Percentiles rank a stretch among this genome's conserved stretches.
Evolutionary conservation across 2,329 filamentous ascomycete genomes (phyloP).

Genomic region (Colletotrichum melonis): DNA sequence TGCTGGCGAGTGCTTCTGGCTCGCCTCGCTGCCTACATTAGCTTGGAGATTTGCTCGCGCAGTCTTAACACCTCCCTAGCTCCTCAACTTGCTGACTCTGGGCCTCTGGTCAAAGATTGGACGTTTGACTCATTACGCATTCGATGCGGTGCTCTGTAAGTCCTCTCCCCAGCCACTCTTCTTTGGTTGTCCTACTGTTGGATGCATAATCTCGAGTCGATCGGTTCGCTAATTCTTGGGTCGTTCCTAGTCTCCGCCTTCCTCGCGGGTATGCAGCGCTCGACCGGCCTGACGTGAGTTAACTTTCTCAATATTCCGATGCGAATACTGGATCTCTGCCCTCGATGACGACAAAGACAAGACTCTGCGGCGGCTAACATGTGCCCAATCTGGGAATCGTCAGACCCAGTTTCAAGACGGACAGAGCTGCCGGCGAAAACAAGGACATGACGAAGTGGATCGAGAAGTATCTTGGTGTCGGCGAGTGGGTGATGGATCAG

Average conservation of each 20-base stretch:
- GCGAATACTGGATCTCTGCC: slow-evolving; percentile 1
- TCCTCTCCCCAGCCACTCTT: slow-evolving; percentile 37
- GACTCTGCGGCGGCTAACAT: slow-evolving; percentile 53
- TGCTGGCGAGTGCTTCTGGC: slow-evolving; percentile 27
- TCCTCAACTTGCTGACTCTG: slow-evolving; percentile 77
- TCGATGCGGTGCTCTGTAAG: slow-evolving; percentile 93
- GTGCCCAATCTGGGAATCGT: slow-evolving; percentile 53
- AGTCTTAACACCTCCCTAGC: slow-evolving; percentile 61
- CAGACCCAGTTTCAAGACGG: slow-evolving; percentile 86
- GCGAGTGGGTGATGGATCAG: slow-evolving; percentile 98
- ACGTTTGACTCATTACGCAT: slow-evolving; percentile 92
- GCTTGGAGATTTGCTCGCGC: slow-evolving; percentile 36
- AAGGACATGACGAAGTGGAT: slow-evolving; percentile 90
- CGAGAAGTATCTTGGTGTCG: slow-evolving; percentile 91
- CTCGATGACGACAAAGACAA: background rate
- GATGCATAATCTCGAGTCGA: background rate
- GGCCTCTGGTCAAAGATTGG: slow-evolving; percentile 84
- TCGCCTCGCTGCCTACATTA: slow-evolving; percentile 17
- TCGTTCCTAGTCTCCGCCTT: slow-evolving; percentile 83
- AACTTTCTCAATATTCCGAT: background rate
- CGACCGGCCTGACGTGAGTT: slow-evolving; percentile 96
- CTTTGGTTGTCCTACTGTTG: background rate
- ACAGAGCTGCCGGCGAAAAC: slow-evolving; percentile 82
- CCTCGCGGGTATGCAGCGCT: slow-evolving; percentile 96
- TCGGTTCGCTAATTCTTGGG: slow-evolving; percentile 5